Evolutionary conservation across 768 basidiomycete genomes (phyloP).

Genomic region (Tephrocybe sp.): DNA sequence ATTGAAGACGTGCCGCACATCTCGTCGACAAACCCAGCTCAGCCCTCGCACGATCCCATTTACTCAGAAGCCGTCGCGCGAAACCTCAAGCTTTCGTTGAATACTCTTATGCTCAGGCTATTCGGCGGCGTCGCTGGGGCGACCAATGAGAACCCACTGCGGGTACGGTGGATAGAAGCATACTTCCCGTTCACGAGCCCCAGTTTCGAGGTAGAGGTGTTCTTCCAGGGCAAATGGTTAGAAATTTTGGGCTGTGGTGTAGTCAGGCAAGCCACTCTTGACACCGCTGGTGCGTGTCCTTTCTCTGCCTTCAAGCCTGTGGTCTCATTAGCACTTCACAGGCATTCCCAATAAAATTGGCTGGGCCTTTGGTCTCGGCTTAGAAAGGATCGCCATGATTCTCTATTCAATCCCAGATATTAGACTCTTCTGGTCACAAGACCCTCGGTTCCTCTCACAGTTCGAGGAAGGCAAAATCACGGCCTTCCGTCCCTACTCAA

Average conservation of each 20-base stretch:
- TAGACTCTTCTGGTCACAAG: constrained; percentile 94
- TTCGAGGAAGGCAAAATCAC: constrained; percentile 77
- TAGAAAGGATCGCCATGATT: constrained; percentile 98
- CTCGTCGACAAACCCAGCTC: constrained; percentile 76
- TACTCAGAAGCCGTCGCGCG: constrained; percentile 73
- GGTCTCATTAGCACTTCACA: constrained; percentile 25
- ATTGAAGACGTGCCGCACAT: constrained; percentile 86
- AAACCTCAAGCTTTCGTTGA: constrained; percentile 89
- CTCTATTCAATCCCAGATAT: constrained; percentile 97
- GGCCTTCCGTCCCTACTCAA: constrained; percentile 89
- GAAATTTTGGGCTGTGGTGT: constrained; percentile 96
- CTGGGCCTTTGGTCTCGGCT: constrained; percentile 97
- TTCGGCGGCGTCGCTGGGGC: constrained; percentile 65
- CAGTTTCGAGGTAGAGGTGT: constrained; percentile 97
- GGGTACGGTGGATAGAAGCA: constrained; percentile 96
- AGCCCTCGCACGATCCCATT: constrained; percentile 71
- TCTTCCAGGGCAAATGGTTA: constrained; percentile 95
- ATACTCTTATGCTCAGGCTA: constrained; percentile 77
- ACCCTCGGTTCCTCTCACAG: constrained; percentile 84
- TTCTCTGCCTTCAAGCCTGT: constrained; percentile 19
- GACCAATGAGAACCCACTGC: constrained; percentile 65
- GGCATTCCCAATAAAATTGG: constrained; percentile 84
- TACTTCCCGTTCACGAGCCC: constrained; percentile 98
- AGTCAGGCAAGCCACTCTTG: constrained; percentile 83
- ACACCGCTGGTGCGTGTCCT: constrained; percentile 71